Percentiles rank a stretch among this genome's conserved stretches.
Conservation (phyloP, 306 rosid species). For the Phaseolus lunatus region DNA sequence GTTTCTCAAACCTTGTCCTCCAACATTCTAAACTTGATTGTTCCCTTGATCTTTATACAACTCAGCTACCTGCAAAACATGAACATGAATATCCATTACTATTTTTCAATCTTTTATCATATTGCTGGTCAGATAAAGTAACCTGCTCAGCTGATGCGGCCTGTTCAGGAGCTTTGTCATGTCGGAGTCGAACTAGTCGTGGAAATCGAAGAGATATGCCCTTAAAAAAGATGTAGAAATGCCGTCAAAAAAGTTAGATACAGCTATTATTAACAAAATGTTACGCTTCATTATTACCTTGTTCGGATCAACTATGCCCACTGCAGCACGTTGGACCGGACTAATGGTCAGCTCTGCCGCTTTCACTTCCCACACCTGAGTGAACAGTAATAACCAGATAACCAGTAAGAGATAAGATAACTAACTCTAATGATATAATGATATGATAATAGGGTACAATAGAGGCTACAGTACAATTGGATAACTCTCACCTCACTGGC, state of each 20-base stretch:
- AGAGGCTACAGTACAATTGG: not conserved
- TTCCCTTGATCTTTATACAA: conserved; percentile 67
- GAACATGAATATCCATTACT: conserved; percentile 2
- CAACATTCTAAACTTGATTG: too few relatives aligned
- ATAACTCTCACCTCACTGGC: conserved; percentile 69
- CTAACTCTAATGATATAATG: not conserved
- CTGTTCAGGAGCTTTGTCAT: conserved; percentile 87
- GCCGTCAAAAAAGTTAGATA: conserved; percentile 40
- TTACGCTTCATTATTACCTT: conserved; percentile 68
- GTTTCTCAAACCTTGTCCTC: too few relatives aligned
- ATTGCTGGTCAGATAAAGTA: conserved; percentile 18
- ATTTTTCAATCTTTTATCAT: conserved; percentile 8
- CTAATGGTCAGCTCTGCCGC: conserved; percentile 97
- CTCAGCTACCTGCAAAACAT: conserved; percentile 76
- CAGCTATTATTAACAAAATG: conserved; percentile 29
- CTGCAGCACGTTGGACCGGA: conserved; percentile 94
- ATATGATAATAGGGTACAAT: too few relatives aligned
- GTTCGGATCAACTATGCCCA: conserved; percentile 73
- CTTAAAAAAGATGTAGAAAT: conserved; percentile 45
- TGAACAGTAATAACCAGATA: conserved; percentile 8
- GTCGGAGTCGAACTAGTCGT: conserved; percentile 74
- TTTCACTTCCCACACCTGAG: conserved; percentile 96
- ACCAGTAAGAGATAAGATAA: conserved; percentile 23
- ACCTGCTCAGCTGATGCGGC: conserved; percentile 90
- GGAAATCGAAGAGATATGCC: conserved; percentile 97